Conservation (phyloP, 352 stramenopile genomes). For the Pythium dissimile region DNA sequence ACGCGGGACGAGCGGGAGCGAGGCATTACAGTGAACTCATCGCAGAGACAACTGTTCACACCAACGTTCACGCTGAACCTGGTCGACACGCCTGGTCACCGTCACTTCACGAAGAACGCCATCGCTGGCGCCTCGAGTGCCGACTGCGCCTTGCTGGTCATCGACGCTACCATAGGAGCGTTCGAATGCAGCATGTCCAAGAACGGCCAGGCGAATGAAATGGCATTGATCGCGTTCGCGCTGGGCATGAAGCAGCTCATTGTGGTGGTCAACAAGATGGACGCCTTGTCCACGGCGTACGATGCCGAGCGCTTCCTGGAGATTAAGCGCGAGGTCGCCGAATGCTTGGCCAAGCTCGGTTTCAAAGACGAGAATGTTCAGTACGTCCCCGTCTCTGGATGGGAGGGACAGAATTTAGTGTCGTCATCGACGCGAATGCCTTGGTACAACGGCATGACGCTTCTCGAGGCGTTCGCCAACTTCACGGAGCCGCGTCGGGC, state of each 20-base stretch:
- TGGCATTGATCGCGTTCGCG: slow-evolving; percentile 95
- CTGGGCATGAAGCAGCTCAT: slow-evolving; percentile 98
- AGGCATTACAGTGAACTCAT: slow-evolving; percentile 97
- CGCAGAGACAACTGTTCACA: slow-evolving; percentile 95
- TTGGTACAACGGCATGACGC: slow-evolving; percentile 94
- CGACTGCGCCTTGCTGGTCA: slow-evolving; percentile 94
- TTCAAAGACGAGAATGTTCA: slow-evolving; percentile 95
- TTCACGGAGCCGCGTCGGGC: slow-evolving; percentile 90
- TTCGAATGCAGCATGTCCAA: slow-evolving; percentile 94
- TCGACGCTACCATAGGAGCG: slow-evolving; percentile 87
- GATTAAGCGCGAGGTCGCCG: slow-evolving; percentile 91
- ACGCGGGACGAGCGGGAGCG: slow-evolving; percentile 86
- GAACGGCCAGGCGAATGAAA: slow-evolving; percentile 92
- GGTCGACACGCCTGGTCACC: slow-evolving; percentile 97
- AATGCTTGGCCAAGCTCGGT: slow-evolving; percentile 95
- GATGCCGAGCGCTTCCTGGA: slow-evolving; percentile 91
- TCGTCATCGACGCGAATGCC: slow-evolving; percentile 93
- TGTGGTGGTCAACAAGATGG: slow-evolving; percentile 99
- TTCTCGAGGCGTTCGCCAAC: slow-evolving; percentile 93
- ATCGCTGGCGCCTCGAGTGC: slow-evolving; percentile 96
- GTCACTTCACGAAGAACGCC: slow-evolving; percentile 99
- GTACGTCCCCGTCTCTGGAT: slow-evolving; percentile 97
- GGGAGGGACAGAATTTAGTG: slow-evolving; percentile 97
- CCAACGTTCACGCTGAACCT: slow-evolving; percentile 94
- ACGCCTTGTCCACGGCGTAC: slow-evolving; percentile 94